Percentiles rank a stretch among this genome's conserved stretches.
These are phyloP conservation scores for Leccinum truebloodii DNA, from an alignment of 768 basidiomycete genomes.

Conservation along the genomic window DNA sequence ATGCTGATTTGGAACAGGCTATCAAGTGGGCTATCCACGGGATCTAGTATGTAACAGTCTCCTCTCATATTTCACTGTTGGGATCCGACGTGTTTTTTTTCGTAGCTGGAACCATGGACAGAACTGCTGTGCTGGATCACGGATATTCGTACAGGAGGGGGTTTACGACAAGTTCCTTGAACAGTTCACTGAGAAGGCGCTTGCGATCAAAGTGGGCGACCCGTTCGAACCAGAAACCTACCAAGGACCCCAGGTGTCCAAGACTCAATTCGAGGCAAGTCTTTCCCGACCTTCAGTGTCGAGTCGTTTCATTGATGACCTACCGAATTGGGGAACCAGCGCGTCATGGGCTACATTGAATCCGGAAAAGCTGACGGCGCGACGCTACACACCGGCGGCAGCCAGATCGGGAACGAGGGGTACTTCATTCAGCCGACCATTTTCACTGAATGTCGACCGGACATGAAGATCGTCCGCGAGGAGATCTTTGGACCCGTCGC, in stretches of 20 bases:
- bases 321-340: background rate
- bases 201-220: conserved; percentile 11
- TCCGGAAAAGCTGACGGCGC: conserved; percentile 10
- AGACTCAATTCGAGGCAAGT: conserved; percentile 11
- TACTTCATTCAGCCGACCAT: conserved; percentile 16
- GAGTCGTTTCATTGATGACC: background rate
- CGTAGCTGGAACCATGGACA: conserved; percentile 12
- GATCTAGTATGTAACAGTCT: conserved; percentile 8
- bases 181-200: conserved; percentile 8
- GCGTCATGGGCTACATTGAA: conserved; percentile 15
- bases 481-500: conserved; percentile 16
- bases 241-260: conserved; percentile 15
- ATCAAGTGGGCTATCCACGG: conserved; percentile 13
- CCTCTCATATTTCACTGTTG: background rate
- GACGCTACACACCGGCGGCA: conserved; percentile 4
- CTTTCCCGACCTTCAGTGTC: no score
- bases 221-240: conserved; percentile 7
- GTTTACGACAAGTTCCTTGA: conserved; percentile 7
- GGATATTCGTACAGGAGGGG: conserved; percentile 13
- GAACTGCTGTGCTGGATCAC: conserved; percentile 12
- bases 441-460: conserved; percentile 7
- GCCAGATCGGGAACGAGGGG: conserved; percentile 7
- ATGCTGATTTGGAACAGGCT: conserved; percentile 15
- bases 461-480: conserved; percentile 16
- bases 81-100: background rate